Evolutionary conservation across 108 stramenopile species (phyloP).

Genomic region (Parmales sp.): DNA sequence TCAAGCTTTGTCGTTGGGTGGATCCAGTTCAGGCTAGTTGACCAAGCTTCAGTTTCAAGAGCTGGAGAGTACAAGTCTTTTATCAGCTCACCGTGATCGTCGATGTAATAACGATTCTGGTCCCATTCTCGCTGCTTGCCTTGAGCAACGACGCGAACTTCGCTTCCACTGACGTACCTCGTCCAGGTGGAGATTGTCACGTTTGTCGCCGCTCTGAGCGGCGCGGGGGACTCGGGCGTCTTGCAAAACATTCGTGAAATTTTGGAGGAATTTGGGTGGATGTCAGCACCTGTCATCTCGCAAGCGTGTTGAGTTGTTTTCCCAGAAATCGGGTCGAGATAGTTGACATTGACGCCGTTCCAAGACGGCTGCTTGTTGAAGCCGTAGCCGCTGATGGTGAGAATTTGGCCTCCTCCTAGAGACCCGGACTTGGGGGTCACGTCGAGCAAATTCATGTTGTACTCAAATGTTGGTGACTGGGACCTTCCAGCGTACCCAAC

Average conservation of each 20-base stretch:
- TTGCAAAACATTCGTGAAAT: neutral
- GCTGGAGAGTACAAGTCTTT: neutral
- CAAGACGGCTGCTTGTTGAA: conserved; percentile 2
- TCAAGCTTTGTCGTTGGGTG: neutral
- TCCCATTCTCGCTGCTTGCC: neutral
- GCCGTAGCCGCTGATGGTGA: conserved; percentile 2
- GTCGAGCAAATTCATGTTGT: neutral
- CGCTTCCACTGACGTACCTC: neutral
- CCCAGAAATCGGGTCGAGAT: neutral
- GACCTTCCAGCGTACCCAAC: neutral
- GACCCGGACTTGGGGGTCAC: neutral
- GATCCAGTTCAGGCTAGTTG: neutral
- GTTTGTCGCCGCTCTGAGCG: neutral
- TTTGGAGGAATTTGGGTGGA: neutral
- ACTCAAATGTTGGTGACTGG: neutral
- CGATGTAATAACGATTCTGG: neutral
- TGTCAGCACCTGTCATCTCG: neutral
- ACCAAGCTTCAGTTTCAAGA: neutral
- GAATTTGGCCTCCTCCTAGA: neutral
- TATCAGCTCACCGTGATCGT: neutral
- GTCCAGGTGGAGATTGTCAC: neutral
- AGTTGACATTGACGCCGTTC: neutral
- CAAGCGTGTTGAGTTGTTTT: neutral
- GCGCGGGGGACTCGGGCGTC: neutral
- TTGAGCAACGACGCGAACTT: conserved; percentile 1